phyloP scores from a whole-genome alignment of 179 eudicot genomes.

The Gypsophila paniculata region DNA sequence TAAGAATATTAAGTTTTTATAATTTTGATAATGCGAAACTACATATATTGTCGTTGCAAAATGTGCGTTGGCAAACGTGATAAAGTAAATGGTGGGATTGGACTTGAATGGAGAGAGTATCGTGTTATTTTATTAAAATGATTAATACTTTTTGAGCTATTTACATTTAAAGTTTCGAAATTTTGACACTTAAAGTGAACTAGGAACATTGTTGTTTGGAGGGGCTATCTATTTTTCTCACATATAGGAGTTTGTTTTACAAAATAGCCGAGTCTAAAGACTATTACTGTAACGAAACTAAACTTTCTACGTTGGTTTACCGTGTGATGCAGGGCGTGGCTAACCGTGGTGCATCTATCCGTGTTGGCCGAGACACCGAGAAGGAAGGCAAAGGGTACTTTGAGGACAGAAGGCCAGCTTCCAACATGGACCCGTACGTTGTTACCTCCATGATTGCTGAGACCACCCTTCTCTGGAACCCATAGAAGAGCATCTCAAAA shows the following conservation, averaged over 20 bases:
- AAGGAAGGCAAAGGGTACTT: constrained; percentile 35
- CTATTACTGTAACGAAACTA: neutral
- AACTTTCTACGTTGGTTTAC: neutral
- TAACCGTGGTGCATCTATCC: constrained; percentile 70
- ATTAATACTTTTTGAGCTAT: too few species aligned
- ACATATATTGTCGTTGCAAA: too few species aligned
- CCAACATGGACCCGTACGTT: constrained; percentile 36
- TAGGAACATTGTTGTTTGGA: too few species aligned
- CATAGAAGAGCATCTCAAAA: constrained; percentile 1
- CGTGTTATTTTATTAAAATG: too few species aligned
- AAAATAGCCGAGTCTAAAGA: neutral
- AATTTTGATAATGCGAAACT: too few species aligned
- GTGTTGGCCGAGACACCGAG: constrained; percentile 37
- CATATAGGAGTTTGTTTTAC: neutral
- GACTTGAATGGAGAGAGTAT: too few species aligned
- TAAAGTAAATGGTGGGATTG: too few species aligned
- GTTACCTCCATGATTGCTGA: constrained; percentile 34
- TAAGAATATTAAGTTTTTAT: too few species aligned
- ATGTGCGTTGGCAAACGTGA: too few species aligned
- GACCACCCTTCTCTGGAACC: constrained; percentile 32
- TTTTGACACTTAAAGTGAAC: too few species aligned
- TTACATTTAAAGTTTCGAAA: too few species aligned
- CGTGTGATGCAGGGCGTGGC: constrained; percentile 29
- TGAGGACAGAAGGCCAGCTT: constrained; percentile 39
- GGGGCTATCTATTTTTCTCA: too few species aligned